Base-by-base conservation (phyloP, 768 basidiomycete species). In the Tubosaeta sp. region DNA sequence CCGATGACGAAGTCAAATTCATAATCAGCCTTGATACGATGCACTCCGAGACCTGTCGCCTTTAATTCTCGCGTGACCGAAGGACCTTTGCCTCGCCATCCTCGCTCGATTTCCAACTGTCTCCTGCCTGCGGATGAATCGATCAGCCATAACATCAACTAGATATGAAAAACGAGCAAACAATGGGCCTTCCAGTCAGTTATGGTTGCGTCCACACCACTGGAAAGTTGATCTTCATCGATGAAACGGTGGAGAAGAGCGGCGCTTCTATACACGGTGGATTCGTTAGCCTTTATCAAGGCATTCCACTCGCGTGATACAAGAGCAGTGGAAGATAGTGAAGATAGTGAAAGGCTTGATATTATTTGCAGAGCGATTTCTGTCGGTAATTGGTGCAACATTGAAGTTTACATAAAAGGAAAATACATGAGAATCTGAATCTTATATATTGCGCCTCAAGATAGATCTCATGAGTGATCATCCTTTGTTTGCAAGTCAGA, bases 21-120 rank as follows among this genome's bases (percentile, higher is more conserved):
- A 57, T 87, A 81, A 51, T 92, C 90, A 19, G 86, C 77, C 67
- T 91, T 90, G 68, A 90, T 81, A 6, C 87, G 80, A 65, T 90
- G 87, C 0, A 87, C 81, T 3, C 62, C 59, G 25, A 56, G 54
- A 16, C 75, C 71, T 9, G 70, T 59, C 9, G 63, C 51, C 1
- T 60, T 55, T 31, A 77, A 64, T n/a, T 67, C 51, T 19, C 64
- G 73, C 11, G 69, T 59, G 4, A 55, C 54, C 8, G 79, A 77
- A 2, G 73, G 70, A 0, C 71, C 77, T 30, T 69, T 67, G 4
- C 81, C 87, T 2, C 67, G 56, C 87, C 86, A 89, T 32, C 75
- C 77, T 25, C 63, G 69, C 44, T 74, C 69, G 45, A 82, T 71
- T 36, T 69, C 67, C 30, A 71, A 57, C 38, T 76, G 76, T 50